These are phyloP conservation scores for Volutella citrinella DNA, from an alignment of 2,329 filamentous ascomycete genomes.

Conservation along the genomic window DNA sequence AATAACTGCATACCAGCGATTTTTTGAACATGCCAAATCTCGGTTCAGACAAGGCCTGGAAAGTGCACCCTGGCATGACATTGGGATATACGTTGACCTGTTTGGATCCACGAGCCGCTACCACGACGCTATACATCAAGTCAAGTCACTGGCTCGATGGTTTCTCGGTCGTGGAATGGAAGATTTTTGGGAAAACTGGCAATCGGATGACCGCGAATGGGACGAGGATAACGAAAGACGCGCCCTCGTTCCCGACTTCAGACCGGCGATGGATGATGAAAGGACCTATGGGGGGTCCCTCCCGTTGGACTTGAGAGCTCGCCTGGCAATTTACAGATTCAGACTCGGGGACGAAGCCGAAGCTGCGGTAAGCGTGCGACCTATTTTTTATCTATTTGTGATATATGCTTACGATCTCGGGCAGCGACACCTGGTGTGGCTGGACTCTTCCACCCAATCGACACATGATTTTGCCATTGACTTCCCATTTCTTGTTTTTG, in stretches of 20 bases:
- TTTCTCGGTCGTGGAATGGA: slow-evolving; percentile 74
- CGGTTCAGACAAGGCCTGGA: slow-evolving; percentile 30
- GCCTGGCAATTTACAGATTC: slow-evolving; percentile 80
- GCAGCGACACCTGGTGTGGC: slow-evolving; percentile 64
- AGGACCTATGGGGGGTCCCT: slow-evolving; percentile 69
- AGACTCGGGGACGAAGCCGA: slow-evolving; percentile 67
- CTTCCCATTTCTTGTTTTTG: slow-evolving; percentile 76
- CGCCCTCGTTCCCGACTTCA: slow-evolving; percentile 57
- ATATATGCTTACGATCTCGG: slow-evolving; percentile 10
- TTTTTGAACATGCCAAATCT: slow-evolving; percentile 41
- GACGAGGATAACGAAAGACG: slow-evolving; percentile 72
- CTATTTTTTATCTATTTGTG: not conserved
- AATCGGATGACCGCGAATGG: slow-evolving; percentile 84
- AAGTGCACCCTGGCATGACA: slow-evolving; percentile 69
- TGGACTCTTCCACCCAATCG: slow-evolving; percentile 60
- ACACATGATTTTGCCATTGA: slow-evolving; percentile 53
- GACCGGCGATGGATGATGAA: slow-evolving; percentile 47
- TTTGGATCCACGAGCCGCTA: slow-evolving; percentile 64
- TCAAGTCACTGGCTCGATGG: slow-evolving; percentile 77
- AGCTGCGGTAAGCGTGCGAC: slow-evolving; percentile 59
- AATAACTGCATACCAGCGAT: slow-evolving; percentile 46
- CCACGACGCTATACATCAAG: slow-evolving; percentile 61
- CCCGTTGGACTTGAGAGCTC: slow-evolving; percentile 78
- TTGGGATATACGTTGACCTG: slow-evolving; percentile 82
- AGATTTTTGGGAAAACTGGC: slow-evolving; percentile 69